Percentiles rank a stretch among this genome's conserved stretches.
These are phyloP conservation scores for Tetrastigma voinierianum DNA, from an alignment of 164 flowering plant genomes.

Conservation along the genomic window DNA sequence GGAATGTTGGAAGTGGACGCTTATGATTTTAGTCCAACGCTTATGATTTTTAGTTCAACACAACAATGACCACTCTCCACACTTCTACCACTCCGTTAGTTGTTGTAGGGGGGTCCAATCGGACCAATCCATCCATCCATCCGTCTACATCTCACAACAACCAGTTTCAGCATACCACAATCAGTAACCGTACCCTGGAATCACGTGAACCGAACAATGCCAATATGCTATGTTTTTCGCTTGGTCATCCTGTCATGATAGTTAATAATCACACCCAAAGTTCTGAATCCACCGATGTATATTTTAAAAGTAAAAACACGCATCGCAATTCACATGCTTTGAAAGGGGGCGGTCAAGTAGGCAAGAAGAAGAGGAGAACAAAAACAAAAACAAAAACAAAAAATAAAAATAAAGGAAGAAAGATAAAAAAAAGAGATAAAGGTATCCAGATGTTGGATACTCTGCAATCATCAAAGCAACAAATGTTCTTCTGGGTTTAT, in stretches of 20 bases:
- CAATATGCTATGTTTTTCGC: background rate
- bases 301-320: no score
- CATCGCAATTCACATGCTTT: no score
- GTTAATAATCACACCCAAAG: slow-evolving; percentile 9
- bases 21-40: slow-evolving; percentile 2
- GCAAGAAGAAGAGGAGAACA: slow-evolving; percentile 4
- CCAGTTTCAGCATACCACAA: background rate
- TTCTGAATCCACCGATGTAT: slow-evolving; percentile 11
- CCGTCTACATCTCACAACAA: slow-evolving; percentile 1
- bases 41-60: slow-evolving; percentile 7
- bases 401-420: slow-evolving; percentile 1
- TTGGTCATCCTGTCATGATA: slow-evolving; percentile 20
- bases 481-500: slow-evolving; percentile 17
- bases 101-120: slow-evolving; percentile 24
- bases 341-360: background rate
- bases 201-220: slow-evolving; percentile 34
- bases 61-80: slow-evolving; percentile 13
- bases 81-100: slow-evolving; percentile 6
- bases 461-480: slow-evolving; percentile 51
- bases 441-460: slow-evolving; percentile 16
- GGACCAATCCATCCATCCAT: slow-evolving; percentile 25
- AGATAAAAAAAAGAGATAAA: slow-evolving; percentile 16
- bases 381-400: background rate
- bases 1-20: background rate
- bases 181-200: slow-evolving; percentile 21